phyloP scores from a whole-genome alignment of 495 filamentous ascomycete genomes.

The Neurospora intermedia region DNA sequence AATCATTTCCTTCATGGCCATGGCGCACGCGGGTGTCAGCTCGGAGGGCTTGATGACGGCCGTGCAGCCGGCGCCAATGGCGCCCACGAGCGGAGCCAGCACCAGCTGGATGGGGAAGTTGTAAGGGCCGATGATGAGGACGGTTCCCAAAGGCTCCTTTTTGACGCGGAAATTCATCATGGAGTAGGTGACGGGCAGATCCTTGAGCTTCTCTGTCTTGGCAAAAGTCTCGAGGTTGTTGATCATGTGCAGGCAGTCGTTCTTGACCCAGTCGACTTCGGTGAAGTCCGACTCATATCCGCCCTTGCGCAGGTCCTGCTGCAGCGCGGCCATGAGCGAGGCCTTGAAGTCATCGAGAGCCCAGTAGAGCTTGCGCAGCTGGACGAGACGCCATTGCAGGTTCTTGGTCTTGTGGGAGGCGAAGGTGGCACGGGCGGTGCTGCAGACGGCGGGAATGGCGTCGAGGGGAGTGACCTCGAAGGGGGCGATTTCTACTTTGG shows the following conservation, averaged over 20 bases:
- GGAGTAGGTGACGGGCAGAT: constrained; percentile 57
- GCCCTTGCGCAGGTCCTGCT: constrained; percentile 64
- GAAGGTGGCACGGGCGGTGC: constrained; percentile 52
- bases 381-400: constrained; percentile 67
- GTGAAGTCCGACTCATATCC: constrained; percentile 56
- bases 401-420: constrained; percentile 68
- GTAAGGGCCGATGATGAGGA: constrained; percentile 83
- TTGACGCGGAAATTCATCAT: constrained; percentile 62
- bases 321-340: constrained; percentile 57
- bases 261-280: constrained; percentile 62
- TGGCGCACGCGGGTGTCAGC: constrained; percentile 60
- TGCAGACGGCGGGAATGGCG: constrained; percentile 48
- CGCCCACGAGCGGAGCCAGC: constrained; percentile 71
- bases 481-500: constrained; percentile 36
- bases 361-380: constrained; percentile 93
- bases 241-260: constrained; percentile 66
- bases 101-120: constrained; percentile 84
- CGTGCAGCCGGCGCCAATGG: constrained; percentile 85
- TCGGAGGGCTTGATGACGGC: constrained; percentile 86
- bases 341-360: constrained; percentile 66
- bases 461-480: constrained; percentile 59
- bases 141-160: constrained; percentile 79
- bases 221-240: constrained; percentile 70
- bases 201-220: constrained; percentile 63
- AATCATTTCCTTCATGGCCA: constrained; percentile 67